Base-by-base conservation (phyloP, 148 eudicot species). In the Rhododendron williamsianum region DNA sequence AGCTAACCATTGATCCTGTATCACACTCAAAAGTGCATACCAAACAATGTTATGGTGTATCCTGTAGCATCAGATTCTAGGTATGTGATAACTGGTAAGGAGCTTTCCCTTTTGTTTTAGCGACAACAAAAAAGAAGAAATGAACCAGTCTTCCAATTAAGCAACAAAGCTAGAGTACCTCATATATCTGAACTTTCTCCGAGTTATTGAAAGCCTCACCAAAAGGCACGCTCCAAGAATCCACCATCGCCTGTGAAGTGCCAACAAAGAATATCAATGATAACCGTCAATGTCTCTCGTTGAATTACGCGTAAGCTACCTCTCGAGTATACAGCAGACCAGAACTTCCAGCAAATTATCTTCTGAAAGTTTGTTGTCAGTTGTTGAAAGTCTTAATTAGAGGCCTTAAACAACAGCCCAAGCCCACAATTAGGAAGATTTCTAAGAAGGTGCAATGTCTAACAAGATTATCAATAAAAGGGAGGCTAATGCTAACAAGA, bases 161-260 rank as follows among this genome's bases (percentile, higher is more conserved):
- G 58, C 56, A 52, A 46, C 11, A 21, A 48, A 27, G 33, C 49
- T 33, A 15, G 27, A 46, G 69, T 95, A 97, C 98, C 99, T 97
- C 94, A 87, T 94, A 97, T 30, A 97, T 69, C 82, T 90, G 92
- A 82, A 93, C 91, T 78, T 87, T 88, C 63, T 87, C 89, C 19
- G 93, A 91, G 80, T 92, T 85, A 11, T 85, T 85, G 87, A 91
- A 93, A 77, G 88, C 73, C 38, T 94, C 86, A 51, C 90, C 88
- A 84, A 97, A 97, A 30, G 99, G 96, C 80, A 58, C 76, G 85
- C 90, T 95, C 99, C 99, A 97, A 77, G 99, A 92, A 83, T 94
- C 93, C 83, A 92, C 86, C 98, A 97, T 94, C 30, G 86, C 91
- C 98, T 97, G 36, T 69, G 74, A 69, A 69, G 74, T 69, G 92